phyloP scores from a whole-genome alignment of 352 stramenopile genomes.

The Phytopythium boreale region DNA sequence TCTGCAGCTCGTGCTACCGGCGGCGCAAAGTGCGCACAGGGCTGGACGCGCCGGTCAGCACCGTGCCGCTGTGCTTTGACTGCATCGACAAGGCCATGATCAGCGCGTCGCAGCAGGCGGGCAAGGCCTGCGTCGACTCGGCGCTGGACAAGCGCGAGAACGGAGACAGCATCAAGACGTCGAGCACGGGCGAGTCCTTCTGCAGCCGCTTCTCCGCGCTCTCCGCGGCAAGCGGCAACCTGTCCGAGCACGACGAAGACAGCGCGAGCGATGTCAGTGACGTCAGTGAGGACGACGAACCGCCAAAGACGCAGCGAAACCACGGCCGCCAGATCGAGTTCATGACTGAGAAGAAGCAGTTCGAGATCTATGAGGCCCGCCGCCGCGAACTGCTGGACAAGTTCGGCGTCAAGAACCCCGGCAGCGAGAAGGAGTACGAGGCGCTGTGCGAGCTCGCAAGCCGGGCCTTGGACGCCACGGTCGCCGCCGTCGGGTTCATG shows the following conservation, averaged over 20 bases:
- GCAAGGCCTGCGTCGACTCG: conserved; percentile 7
- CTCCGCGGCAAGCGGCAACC: conserved; percentile 25
- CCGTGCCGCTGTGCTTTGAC: conserved; percentile 68
- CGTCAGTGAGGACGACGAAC: conserved; percentile 20
- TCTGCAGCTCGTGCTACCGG: conserved; percentile 73
- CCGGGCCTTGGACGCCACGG: conserved; percentile 49
- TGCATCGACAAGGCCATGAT: conserved; percentile 75
- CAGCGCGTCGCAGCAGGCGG: conserved; percentile 7
- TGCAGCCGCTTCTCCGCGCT: conserved; percentile 43
- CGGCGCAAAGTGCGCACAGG: conserved; percentile 41
- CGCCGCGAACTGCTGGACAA: conserved; percentile 36
- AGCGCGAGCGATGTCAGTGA: conserved; percentile 31
- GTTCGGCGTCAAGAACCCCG: conserved; percentile 43
- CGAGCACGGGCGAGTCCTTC: conserved; percentile 29
- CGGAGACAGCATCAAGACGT: conserved; percentile 33
- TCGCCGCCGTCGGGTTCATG: conserved; percentile 71
- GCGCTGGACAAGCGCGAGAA: conserved; percentile 12
- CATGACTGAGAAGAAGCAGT: conserved; percentile 35
- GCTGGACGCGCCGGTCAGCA: conserved; percentile 13
- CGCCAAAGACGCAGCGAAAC: conserved; percentile 10
- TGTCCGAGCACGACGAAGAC: conserved; percentile 29
- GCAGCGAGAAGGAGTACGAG: conserved; percentile 58
- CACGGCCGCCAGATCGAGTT: conserved; percentile 32
- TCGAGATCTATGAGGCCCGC: conserved; percentile 45
- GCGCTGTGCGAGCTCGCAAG: conserved; percentile 69